Conservation (phyloP, 208 protist species). For the Porcisia hertigi region DNA sequence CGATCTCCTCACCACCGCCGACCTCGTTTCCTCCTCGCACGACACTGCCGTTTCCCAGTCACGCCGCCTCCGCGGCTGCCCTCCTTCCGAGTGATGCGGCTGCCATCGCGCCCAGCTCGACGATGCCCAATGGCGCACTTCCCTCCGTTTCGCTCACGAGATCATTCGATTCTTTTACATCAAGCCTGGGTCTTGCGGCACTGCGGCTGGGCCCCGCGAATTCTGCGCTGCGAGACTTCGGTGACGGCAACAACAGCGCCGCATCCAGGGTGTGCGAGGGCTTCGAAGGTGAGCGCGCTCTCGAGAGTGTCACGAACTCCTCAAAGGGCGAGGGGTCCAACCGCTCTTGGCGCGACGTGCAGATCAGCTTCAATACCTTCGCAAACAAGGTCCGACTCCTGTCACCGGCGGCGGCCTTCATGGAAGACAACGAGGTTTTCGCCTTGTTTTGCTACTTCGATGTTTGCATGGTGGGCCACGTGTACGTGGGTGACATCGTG, state of each 20-base stretch:
- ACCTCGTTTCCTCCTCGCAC: not conserved
- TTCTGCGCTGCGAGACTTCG: too few species aligned
- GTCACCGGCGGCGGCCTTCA: conserved; percentile 50
- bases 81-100: not conserved
- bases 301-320: too few species aligned
- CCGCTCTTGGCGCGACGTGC: conserved; percentile 37
- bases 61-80: not conserved
- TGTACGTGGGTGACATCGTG: conserved; percentile 64
- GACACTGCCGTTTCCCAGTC: not conserved
- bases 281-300: too few species aligned
- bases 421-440: conserved; percentile 80
- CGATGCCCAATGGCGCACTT: not conserved
- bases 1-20: not conserved
- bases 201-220: too few species aligned
- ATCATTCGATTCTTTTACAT: too few species aligned
- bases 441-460: conserved; percentile 80
- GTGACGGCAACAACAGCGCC: too few species aligned
- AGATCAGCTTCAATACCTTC: conserved; percentile 71
- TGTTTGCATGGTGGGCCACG: conserved; percentile 51
- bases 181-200: too few species aligned
- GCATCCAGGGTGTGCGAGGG: too few species aligned
- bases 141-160: too few species aligned
- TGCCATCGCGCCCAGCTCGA: not conserved
- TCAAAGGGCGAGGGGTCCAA: conserved; percentile 9
- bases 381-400: conserved; percentile 56